A percentile compares a stretch with the other conserved stretches of the same genome.
Evolutionary conservation across 306 rosid species (phyloP).

Genomic region (Quillaja saponaria): DNA sequence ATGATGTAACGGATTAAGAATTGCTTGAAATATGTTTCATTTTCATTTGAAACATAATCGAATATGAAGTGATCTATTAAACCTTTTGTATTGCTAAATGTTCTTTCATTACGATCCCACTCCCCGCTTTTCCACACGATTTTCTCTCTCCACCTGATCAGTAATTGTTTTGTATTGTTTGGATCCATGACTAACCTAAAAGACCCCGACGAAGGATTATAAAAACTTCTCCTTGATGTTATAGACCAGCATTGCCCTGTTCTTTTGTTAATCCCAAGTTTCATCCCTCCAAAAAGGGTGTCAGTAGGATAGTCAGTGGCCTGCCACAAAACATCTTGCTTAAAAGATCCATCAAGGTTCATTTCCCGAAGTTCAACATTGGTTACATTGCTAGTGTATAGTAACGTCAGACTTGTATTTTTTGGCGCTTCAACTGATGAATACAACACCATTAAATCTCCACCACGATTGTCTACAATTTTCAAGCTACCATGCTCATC

Average conservation of each 20-base stretch:
- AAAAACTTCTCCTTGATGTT: slow-evolving; percentile 14
- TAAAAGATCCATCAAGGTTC: slow-evolving; percentile 16
- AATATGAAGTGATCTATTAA: no score
- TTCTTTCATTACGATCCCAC: background rate
- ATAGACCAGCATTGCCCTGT: background rate
- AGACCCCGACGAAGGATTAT: slow-evolving; percentile 14
- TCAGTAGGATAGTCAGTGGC: no score
- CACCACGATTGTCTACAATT: no score
- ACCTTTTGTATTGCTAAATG: no score
- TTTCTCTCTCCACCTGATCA: background rate
- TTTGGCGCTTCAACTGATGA: slow-evolving; percentile 6
- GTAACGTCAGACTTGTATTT: slow-evolving; percentile 2
- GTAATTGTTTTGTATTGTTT: background rate
- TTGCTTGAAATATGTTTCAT: background rate
- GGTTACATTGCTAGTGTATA: slow-evolving; percentile 29
- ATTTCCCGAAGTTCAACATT: slow-evolving; percentile 24
- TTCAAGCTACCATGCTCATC: background rate
- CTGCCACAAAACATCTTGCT: background rate
- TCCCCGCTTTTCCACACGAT: background rate
- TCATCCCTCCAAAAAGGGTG: no score
- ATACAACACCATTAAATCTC: background rate
- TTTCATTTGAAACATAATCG: background rate
- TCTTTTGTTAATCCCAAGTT: no score
- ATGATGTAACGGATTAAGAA: background rate
- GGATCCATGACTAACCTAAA: slow-evolving; percentile 1